Conservation (phyloP, 257 asterid species). For the Cinchona pubescens region DNA sequence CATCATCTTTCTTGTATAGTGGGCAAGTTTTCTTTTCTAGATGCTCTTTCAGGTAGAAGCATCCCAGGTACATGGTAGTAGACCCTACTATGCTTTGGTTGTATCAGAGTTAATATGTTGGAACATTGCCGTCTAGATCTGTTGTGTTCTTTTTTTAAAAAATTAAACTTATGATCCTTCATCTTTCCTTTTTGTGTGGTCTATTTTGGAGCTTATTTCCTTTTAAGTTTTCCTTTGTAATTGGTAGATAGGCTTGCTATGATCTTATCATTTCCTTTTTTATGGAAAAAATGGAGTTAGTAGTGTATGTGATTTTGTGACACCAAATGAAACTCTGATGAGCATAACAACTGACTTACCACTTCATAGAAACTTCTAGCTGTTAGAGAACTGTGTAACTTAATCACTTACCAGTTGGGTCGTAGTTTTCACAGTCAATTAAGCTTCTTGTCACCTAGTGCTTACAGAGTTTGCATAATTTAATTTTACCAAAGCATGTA, state of each 20-base stretch:
- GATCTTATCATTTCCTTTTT: neutral
- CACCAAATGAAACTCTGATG: neutral
- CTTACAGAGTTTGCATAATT: neutral
- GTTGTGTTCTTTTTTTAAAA: neutral
- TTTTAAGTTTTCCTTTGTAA: neutral
- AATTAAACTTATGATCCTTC: neutral
- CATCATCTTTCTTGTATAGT: slow-evolving; percentile 1
- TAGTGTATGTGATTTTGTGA: neutral
- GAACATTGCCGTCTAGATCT: neutral
- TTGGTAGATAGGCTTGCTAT: neutral
- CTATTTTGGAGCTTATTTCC: neutral
- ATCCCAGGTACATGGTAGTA: neutral
- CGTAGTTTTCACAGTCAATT: neutral
- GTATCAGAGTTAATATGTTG: neutral
- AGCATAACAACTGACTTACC: neutral
- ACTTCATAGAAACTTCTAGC: neutral
- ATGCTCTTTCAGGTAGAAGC: neutral
- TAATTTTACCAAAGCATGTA: neutral
- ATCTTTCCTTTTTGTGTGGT: neutral
- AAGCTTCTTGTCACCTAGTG: neutral
- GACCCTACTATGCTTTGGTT: neutral
- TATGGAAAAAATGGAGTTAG: neutral
- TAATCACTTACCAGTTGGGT: neutral
- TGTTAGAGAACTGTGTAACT: neutral
- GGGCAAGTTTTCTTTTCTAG: neutral